These are phyloP conservation scores for Cyphellophora attinorum DNA, from an alignment of 2,329 filamentous ascomycete genomes.

Conservation along the genomic window DNA sequence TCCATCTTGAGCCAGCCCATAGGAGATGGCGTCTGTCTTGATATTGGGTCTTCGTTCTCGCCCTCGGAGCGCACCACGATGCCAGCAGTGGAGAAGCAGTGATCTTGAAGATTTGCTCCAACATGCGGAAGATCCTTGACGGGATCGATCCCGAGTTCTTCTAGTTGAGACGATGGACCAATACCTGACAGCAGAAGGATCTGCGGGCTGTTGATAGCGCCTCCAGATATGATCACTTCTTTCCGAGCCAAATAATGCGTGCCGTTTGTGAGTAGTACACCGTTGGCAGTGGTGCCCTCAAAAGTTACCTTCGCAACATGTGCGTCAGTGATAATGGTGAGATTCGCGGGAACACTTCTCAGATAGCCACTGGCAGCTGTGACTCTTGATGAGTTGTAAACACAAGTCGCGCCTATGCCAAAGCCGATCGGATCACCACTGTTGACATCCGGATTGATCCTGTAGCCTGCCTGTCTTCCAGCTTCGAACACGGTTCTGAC, in stretches of 20 bases:
- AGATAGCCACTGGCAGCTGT: constrained; percentile 31
- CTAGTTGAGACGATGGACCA: constrained; percentile 36
- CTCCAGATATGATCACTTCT: constrained; percentile 52
- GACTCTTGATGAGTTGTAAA: too few relatives aligned
- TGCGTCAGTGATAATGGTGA: constrained; percentile 37
- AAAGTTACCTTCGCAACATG: constrained; percentile 27
- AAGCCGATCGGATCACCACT: too few relatives aligned
- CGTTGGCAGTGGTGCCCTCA: constrained; percentile 24
- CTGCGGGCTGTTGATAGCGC: constrained; percentile 47
- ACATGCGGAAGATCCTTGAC: constrained; percentile 34
- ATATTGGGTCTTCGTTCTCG: too few relatives aligned
- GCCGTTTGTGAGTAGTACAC: constrained; percentile 33
- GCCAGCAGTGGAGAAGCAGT: too few relatives aligned
- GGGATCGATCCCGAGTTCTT: constrained; percentile 28
- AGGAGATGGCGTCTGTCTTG: too few relatives aligned
- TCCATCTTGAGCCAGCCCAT: too few relatives aligned
- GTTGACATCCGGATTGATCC: too few relatives aligned
- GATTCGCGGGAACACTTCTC: constrained; percentile 31
- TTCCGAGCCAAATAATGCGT: constrained; percentile 25
- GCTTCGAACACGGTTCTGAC: too few relatives aligned
- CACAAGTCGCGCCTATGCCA: too few relatives aligned
- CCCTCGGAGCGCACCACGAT: too few relatives aligned
- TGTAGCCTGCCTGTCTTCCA: too few relatives aligned
- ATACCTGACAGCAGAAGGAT: constrained; percentile 53
- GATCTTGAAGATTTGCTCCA: constrained; percentile 41